Conservation (phyloP, 306 rosid genomes). For the Rosa persica region DNA sequence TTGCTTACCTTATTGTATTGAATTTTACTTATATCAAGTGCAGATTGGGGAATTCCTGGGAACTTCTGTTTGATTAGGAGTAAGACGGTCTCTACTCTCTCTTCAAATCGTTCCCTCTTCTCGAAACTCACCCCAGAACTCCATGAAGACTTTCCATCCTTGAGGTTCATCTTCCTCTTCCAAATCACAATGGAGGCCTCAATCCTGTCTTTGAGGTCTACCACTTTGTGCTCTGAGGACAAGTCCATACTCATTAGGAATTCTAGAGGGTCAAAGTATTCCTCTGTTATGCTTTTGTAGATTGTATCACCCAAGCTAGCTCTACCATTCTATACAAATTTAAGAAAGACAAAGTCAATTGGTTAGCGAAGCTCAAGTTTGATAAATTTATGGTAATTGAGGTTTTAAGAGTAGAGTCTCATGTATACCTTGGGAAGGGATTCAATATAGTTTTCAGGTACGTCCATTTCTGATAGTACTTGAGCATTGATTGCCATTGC, state of each 20-base stretch:
- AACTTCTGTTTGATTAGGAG: slow-evolving; percentile 67
- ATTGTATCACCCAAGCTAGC: slow-evolving; percentile 76
- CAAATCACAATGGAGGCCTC: slow-evolving; percentile 94
- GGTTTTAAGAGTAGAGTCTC: background rate
- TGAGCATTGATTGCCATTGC: slow-evolving; percentile 98
- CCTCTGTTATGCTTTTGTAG: slow-evolving; percentile 72
- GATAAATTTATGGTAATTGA: background rate
- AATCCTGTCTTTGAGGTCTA: slow-evolving; percentile 78
- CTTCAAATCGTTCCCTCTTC: slow-evolving; percentile 91
- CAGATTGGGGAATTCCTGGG: slow-evolving; percentile 92
- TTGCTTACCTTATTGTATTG: slow-evolving; percentile 64
- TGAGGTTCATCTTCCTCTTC: slow-evolving; percentile 83
- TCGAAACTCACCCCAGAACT: slow-evolving; percentile 78
- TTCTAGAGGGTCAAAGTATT: slow-evolving; percentile 64
- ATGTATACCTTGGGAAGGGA: slow-evolving; percentile 77
- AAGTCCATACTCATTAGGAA: slow-evolving; percentile 64
- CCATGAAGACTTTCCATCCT: slow-evolving; percentile 83
- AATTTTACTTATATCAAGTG: slow-evolving; percentile 90
- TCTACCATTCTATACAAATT: slow-evolving; percentile 65
- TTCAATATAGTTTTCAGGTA: slow-evolving; percentile 85
- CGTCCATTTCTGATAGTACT: slow-evolving; percentile 70
- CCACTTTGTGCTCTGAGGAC: slow-evolving; percentile 78
- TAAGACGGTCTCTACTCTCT: slow-evolving; percentile 81
- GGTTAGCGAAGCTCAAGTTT: background rate
- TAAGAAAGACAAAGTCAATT: slow-evolving; percentile 18